A percentile compares a stretch with the other conserved stretches of the same genome.
Conservation (phyloP, 805 yeast species). For the Yarrowia hollandica region DNA sequence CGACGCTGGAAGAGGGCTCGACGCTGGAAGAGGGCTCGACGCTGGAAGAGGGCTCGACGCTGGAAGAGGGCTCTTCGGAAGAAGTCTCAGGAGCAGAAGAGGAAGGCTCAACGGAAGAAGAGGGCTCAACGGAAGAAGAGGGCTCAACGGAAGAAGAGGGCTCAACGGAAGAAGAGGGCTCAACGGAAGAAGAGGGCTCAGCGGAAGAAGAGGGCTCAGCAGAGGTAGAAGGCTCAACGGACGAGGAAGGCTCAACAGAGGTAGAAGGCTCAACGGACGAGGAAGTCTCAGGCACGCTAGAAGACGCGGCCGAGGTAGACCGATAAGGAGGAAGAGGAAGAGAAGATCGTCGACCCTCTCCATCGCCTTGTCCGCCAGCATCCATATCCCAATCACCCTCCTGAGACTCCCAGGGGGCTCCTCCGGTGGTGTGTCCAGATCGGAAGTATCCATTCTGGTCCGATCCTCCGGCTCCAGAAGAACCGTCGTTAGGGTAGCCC, state of each 20-base stretch:
- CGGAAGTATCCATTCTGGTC: neutral
- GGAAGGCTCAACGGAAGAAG: neutral
- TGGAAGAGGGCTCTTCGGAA: neutral
- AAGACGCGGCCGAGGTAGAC: neutral
- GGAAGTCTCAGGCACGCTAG: neutral
- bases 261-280: neutral
- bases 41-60: too few relatives aligned
- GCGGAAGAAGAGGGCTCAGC: too few relatives aligned
- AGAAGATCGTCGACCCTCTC: neutral
- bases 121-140: neutral
- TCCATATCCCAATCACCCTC: neutral
- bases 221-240: neutral
- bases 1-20: too few relatives aligned
- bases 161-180: neutral
- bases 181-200: neutral
- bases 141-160: neutral
- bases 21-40: too few relatives aligned
- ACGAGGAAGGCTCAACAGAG: neutral
- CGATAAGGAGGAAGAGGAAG: neutral
- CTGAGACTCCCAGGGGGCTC: neutral
- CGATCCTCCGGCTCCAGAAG: neutral
- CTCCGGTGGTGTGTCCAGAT: neutral
- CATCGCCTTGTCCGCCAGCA: constrained; percentile 8
- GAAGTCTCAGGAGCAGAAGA: neutral
- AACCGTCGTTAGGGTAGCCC: neutral